A percentile compares a stretch with the other conserved stretches of the same genome.
phyloP scores from a whole-genome alignment of 108 stramenopile species.

The Chaetoceros tenuissimus region DNA sequence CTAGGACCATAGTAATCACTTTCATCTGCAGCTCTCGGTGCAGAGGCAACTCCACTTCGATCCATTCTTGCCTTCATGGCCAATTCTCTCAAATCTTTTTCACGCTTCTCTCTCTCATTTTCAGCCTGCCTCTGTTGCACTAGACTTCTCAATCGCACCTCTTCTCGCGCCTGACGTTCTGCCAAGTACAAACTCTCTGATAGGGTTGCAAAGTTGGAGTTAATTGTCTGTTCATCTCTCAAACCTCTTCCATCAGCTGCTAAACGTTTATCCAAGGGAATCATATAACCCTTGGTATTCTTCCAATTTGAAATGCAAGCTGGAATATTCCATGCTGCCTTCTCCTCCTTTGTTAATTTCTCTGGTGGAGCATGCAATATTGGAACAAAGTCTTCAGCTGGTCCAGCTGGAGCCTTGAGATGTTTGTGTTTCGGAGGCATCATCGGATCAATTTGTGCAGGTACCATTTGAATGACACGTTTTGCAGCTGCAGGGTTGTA shows the following conservation, averaged over 20 bases:
- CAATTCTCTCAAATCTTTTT: constrained; percentile 88
- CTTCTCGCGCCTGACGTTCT: constrained; percentile 91
- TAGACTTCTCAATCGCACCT: constrained; percentile 84
- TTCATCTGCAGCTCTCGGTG: neutral
- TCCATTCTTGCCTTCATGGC: constrained; percentile 89
- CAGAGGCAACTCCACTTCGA: constrained; percentile 42
- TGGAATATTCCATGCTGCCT: constrained; percentile 96
- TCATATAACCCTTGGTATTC: constrained; percentile 95
- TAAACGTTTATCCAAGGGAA: constrained; percentile 97
- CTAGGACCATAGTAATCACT: neutral
- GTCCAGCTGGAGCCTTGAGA: constrained; percentile 91
- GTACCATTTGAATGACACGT: constrained; percentile 97
- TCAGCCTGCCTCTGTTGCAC: constrained; percentile 82
- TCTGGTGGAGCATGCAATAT: constrained; percentile 77
- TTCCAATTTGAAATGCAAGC: constrained; percentile 99
- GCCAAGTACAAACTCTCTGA: constrained; percentile 92
- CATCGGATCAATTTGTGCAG: constrained; percentile 97
- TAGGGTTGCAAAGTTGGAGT: constrained; percentile 93
- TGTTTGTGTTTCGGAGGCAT: constrained; percentile 98
- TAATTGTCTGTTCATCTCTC: constrained; percentile 82
- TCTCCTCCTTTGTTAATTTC: constrained; percentile 81
- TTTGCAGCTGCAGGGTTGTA: constrained; percentile 87
- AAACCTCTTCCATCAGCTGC: constrained; percentile 96
- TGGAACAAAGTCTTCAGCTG: constrained; percentile 88
- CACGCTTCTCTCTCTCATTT: constrained; percentile 82